phyloP scores from a whole-genome alignment of 352 stramenopile species.

The Blastocystis sp. region DNA sequence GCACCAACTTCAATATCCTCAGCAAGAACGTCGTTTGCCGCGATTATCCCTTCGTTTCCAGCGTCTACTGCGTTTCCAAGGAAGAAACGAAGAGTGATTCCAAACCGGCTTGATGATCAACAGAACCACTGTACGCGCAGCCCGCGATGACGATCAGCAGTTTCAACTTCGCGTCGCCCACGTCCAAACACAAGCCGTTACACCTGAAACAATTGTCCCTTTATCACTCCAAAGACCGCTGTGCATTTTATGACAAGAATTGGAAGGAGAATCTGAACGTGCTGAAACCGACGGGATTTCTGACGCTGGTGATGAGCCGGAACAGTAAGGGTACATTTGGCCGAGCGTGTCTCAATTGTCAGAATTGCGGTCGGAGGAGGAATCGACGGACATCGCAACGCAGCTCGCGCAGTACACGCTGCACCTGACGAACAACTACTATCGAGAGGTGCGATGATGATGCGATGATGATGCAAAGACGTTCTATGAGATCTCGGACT shows the following conservation, averaged over 20 bases:
- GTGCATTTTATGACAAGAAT: constrained; percentile 47
- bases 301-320: constrained; percentile 42
- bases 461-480: not conserved
- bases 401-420: constrained; percentile 1
- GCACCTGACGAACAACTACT: constrained; percentile 61
- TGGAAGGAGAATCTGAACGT: constrained; percentile 55
- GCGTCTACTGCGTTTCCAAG: not conserved
- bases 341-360: not conserved
- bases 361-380: not conserved
- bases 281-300: constrained; percentile 46
- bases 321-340: not conserved
- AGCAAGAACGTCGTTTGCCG: constrained; percentile 62
- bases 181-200: not conserved
- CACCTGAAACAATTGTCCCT: constrained; percentile 2
- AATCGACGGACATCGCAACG: not conserved
- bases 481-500: constrained; percentile 55
- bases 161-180: not conserved
- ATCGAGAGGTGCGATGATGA: constrained; percentile 37
- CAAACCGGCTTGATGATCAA: not conserved
- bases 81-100: not conserved
- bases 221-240: not conserved
- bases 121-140: not conserved
- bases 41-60: constrained; percentile 49
- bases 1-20: constrained; percentile 62
- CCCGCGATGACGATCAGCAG: not conserved